These are phyloP conservation scores for Globisporangium rhizosaccharum DNA, from an alignment of 352 stramenopile genomes.

Conservation along the genomic window DNA sequence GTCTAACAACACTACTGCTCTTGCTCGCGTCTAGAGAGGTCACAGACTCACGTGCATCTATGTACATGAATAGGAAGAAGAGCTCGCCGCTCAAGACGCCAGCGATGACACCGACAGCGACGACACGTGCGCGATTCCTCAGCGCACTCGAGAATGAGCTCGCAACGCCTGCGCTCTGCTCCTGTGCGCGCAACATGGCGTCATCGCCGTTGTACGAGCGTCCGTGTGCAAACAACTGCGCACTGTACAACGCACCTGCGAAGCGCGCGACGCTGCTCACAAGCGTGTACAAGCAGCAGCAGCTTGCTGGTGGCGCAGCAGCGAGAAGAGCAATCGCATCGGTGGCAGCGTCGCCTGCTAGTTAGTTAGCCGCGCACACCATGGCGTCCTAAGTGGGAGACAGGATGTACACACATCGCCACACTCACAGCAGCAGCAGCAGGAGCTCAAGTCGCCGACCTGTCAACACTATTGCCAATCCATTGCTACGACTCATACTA, in stretches of 20 bases:
- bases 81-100: background rate
- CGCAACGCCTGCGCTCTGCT: conserved; percentile 48
- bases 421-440: no score
- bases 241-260: conserved; percentile 55
- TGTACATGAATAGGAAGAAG: conserved; percentile 14
- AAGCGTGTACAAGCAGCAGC: conserved; percentile 63
- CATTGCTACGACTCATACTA: background rate
- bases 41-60: background rate
- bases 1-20: no score
- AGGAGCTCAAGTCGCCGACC: background rate
- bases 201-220: conserved; percentile 15
- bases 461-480: conserved; percentile 34
- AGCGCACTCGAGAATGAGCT: conserved; percentile 42
- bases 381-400: no score
- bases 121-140: conserved; percentile 37
- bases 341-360: background rate
- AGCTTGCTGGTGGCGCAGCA: conserved; percentile 8
- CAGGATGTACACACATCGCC: no score
- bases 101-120: conserved; percentile 3
- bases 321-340: conserved; percentile 1
- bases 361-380: background rate
- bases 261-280: conserved; percentile 50
- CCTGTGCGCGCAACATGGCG: conserved; percentile 24
- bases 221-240: conserved; percentile 65
- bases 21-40: background rate